Conservation (phyloP, 2,329 filamentous ascomycete genomes). For the Aschersonia sp. region DNA sequence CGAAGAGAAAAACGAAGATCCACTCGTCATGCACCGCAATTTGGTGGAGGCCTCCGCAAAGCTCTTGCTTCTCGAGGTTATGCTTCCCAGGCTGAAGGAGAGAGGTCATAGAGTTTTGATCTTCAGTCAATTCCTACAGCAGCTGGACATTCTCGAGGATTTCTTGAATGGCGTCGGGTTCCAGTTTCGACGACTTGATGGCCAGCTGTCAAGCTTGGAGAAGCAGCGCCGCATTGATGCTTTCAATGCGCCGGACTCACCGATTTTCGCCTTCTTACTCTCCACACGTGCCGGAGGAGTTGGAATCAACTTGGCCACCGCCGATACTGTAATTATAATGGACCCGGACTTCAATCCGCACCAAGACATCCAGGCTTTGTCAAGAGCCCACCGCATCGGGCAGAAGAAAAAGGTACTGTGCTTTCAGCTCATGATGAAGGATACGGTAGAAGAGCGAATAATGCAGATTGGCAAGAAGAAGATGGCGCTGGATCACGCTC, state of each 20-base stretch:
- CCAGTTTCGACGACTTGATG: constrained; percentile 69
- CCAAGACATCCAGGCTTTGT: constrained; percentile 91
- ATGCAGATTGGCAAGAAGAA: constrained; percentile 93
- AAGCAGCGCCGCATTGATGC: constrained; percentile 92
- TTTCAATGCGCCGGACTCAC: constrained; percentile 75
- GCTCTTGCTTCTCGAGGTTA: constrained; percentile 65
- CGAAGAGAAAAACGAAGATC: constrained; percentile 60
- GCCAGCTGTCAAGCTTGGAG: constrained; percentile 62
- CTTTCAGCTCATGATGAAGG: constrained; percentile 84
- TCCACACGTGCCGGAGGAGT: constrained; percentile 93
- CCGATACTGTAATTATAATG: constrained; percentile 94
- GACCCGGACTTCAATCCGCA: constrained; percentile 97
- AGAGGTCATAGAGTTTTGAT: constrained; percentile 83
- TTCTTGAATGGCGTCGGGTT: constrained; percentile 67
- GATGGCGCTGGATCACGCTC: constrained; percentile 84
- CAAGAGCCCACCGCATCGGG: constrained; percentile 87
- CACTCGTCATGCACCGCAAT: constrained; percentile 55
- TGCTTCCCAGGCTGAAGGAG: constrained; percentile 76
- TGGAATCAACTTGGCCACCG: constrained; percentile 92
- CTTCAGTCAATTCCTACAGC: constrained; percentile 87
- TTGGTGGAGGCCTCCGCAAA: constrained; percentile 87
- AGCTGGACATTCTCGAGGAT: constrained; percentile 83
- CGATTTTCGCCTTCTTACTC: constrained; percentile 77
- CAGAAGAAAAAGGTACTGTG: constrained; percentile 93
- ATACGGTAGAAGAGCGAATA: constrained; percentile 86